Base-by-base conservation (phyloP, 768 basidiomycete species). In the Harrya chromipes region DNA sequence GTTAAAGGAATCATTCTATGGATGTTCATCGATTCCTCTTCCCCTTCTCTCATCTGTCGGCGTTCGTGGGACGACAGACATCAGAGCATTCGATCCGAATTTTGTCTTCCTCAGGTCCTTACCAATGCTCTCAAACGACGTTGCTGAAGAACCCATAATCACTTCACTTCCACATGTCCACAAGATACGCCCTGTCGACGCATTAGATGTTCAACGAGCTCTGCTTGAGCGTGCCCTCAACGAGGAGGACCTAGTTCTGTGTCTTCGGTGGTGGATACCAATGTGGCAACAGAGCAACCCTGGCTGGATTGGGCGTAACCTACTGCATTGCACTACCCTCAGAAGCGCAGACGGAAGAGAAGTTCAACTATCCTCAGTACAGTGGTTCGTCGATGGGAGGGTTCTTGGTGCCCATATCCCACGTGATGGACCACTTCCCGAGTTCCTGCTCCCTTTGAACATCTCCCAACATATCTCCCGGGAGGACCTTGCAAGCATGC, bases 1-100 rank as follows among this genome's bases (percentile, higher is more conserved):
- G 19, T 76, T 94, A 46, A 83, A 88, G 26, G 67, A 74, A 1
- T 83, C 86, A 1, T 97, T 97, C 71, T 97, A 93, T 66, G 66
- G 73, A 0, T 90, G 85, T 53, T 73, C 76, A 9, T 51, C 66
- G 1, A 69, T 67, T 16, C 68, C 74, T 1, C 79, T 95, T 60
- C 80, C 83, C 0, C 72, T 98, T 29, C 75, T 95, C 19, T 89
- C 91, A 0, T 84, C 81, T 0, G 72, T 74, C 23, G 94, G 95
- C 9, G 76, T 95, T 0, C 75, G 78, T 8, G 74, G 77, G 38
- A 81, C 83, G 8, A 70, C 71, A 9, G 78, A 83, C 24, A 81
- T 95, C 39, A 83, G 91, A 24, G 70, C 84, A 40, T 90, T 86
- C 0, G 84, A 91, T 50, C 64, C 80, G 0, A 74, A 77, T 3